Conservation (phyloP, 2,329 filamentous ascomycete genomes). For the Boeremia exigua region DNA sequence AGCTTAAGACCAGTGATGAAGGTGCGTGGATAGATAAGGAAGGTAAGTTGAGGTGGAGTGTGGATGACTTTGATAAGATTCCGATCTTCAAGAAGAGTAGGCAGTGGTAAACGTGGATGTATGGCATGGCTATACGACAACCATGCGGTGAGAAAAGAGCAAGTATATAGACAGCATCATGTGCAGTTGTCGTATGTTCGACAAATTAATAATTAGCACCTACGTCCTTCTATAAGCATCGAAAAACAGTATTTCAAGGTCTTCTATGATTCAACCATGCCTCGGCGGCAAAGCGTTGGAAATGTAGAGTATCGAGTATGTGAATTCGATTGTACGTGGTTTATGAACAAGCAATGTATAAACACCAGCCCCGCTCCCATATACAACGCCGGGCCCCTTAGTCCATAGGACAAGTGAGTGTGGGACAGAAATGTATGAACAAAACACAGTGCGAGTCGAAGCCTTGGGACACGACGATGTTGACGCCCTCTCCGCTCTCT, state of each 20-base stretch:
- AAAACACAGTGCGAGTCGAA: neutral
- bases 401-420: slow-evolving; percentile 16
- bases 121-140: neutral
- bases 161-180: neutral
- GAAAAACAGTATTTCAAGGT: too few relatives aligned
- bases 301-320: neutral
- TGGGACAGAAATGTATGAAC: neutral
- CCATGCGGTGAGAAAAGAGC: neutral
- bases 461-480: neutral
- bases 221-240: too few relatives aligned
- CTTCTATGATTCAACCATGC: too few relatives aligned
- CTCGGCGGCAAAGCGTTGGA: neutral
- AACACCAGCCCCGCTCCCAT: neutral
- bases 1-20: slow-evolving; percentile 37
- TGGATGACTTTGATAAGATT: slow-evolving; percentile 40
- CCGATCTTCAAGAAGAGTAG: slow-evolving; percentile 42
- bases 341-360: slow-evolving; percentile 1
- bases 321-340: neutral
- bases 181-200: neutral
- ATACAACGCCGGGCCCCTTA: slow-evolving; percentile 9
- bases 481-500: neutral
- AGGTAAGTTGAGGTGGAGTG: slow-evolving; percentile 37
- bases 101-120: slow-evolving; percentile 30
- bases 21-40: slow-evolving; percentile 45
- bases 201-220: neutral